phyloP scores from a whole-genome alignment of 2,329 filamentous ascomycete genomes.

The Colletotrichum liaoningense region DNA sequence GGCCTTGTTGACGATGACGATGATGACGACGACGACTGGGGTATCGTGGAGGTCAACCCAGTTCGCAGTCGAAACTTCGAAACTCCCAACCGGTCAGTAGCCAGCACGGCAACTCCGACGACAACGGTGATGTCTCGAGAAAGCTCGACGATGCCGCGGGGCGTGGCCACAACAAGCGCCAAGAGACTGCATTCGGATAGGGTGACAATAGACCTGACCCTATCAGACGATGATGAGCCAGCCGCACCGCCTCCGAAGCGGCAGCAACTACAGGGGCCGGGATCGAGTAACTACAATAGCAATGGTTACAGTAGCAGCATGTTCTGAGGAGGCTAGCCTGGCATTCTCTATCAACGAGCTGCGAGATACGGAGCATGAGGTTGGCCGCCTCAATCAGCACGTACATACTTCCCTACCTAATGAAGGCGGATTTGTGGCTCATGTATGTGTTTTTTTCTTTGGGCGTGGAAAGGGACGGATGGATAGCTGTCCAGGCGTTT shows the following conservation, averaged over 20 bases:
- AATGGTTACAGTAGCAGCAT: slow-evolving; percentile 23
- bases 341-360: background rate
- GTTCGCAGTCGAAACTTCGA: slow-evolving; percentile 48
- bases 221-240: slow-evolving; percentile 66
- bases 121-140: slow-evolving; percentile 50
- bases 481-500: slow-evolving; percentile 34
- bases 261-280: slow-evolving; percentile 45
- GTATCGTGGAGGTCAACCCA: slow-evolving; percentile 57
- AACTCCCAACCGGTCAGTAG: slow-evolving; percentile 49
- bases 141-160: slow-evolving; percentile 49
- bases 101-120: slow-evolving; percentile 51
- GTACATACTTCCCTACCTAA: slow-evolving; percentile 27
- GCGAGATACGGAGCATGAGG: background rate
- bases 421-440: slow-evolving; percentile 5
- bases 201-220: slow-evolving; percentile 68
- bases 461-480: slow-evolving; percentile 27
- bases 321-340: background rate
- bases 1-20: slow-evolving; percentile 45
- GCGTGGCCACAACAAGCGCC: slow-evolving; percentile 48
- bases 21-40: slow-evolving; percentile 62
- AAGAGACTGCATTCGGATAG: slow-evolving; percentile 61
- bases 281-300: slow-evolving; percentile 12
- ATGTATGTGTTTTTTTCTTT: slow-evolving; percentile 29
- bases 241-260: slow-evolving; percentile 61
- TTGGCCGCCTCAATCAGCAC: background rate